Base-by-base conservation (phyloP, 2,329 filamentous ascomycete genomes). In the Fusarium albosuccineum region DNA sequence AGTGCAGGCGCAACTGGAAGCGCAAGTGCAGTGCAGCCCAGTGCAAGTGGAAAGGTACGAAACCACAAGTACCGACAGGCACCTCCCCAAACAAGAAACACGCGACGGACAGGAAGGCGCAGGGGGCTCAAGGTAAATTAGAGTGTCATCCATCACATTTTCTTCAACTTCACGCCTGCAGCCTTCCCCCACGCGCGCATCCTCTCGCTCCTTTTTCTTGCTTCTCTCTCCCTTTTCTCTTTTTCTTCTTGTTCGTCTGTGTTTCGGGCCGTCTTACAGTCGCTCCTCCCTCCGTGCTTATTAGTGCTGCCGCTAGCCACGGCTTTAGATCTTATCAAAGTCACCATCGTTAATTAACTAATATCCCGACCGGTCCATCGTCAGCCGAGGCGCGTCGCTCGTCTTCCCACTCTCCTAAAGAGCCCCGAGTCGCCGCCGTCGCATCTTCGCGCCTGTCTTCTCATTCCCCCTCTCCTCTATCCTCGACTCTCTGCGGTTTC, bases 301-400 rank as follows among this genome's bases (percentile, higher is more conserved):
- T 27, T 68, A 68, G 64, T 36, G 39, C 22, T 44, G n/a, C 50
- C 49, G 30, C 63, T 70, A 70, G 50, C 26, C 11, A 33, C 34
- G 55, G 42, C 55, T 33, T 46, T 36, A 37, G 45, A 49, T 49
- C 51, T 14, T 69, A 41, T 40, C 51, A 27, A 33, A 49, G 48
- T 60, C 54, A 42, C 36, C 58, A 55, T 57, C 62, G 50, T 33
- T 67, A 69, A 67, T 69, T 67, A 70, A 52, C 41, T 64, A 70
- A 70, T 67, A 67, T 69, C 49, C 53, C 26, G 22, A 11, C 30
- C 41, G 27, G 41, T 39, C 40, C 39, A 51, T 44, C 42, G 42
- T 57, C 59, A 64, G 40, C 54, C 58, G 54, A 67, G 58, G 42
- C 40, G 48, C 50, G 57, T 52, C 60, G 52, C 49, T 11, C 45